phyloP scores from a whole-genome alignment of 2,329 filamentous ascomycete genomes.

The Apiospora malaysiana region DNA sequence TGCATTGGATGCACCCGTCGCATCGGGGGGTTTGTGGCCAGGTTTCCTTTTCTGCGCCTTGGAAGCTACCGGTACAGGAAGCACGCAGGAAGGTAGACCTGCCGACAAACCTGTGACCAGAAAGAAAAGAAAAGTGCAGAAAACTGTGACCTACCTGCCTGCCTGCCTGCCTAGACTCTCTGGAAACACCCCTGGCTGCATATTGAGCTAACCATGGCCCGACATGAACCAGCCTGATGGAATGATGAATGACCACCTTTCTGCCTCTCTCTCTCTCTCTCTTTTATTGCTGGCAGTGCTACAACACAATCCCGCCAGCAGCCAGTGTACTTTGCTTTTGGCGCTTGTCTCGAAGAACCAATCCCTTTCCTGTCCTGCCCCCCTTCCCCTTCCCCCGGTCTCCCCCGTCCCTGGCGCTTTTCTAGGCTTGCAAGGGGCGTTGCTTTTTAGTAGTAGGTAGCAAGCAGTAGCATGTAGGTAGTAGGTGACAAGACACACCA shows the following conservation, averaged over 20 bases:
- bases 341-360: conserved; percentile 7
- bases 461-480: no score
- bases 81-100: not conserved
- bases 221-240: conserved; percentile 18
- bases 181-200: conserved; percentile 4
- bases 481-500: not conserved
- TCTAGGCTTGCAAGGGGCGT: not conserved
- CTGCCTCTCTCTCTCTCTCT: not conserved
- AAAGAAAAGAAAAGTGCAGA: not conserved
- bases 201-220: conserved; percentile 9
- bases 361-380: not conserved
- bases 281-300: not conserved
- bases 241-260: not conserved
- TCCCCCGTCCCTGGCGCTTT: conserved; percentile 7
- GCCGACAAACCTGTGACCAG: not conserved
- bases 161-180: no score
- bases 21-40: not conserved
- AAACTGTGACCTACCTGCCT: not conserved
- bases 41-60: not conserved
- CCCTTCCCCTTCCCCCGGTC: conserved; percentile 2
- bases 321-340: conserved; percentile 8
- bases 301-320: not conserved
- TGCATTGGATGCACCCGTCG: not conserved
- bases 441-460: not conserved
- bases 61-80: conserved; percentile 5